Evolutionary conservation across 2,329 filamentous ascomycete genomes (phyloP), one percentile per base, ranked within the genome.

Genomic region (Coleophoma eucalyptorum): DNA sequence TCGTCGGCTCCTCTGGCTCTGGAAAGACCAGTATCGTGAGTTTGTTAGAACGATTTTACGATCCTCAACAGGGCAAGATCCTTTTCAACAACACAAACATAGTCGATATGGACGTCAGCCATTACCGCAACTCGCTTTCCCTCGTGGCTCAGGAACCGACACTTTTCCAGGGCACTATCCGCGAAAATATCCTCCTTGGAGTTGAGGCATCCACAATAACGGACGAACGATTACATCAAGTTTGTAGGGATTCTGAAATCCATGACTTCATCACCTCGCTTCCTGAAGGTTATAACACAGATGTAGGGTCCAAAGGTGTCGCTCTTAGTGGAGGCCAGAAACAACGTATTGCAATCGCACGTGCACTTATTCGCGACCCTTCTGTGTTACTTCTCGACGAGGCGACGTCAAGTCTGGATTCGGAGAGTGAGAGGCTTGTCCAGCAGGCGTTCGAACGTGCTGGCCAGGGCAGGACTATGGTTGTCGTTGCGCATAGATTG

Each of bases 91-190:
- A 76, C 5, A 71, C 73, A 46, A 76, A 86, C 58, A 81, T 91
- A 41, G 65, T 71, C 1, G 64, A 73, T 1, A 64, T 90, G 48
- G 79, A 85, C 50, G 74, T 86, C 0, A 75, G 75, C 53, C 69
- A 76, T 16, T 90, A 90, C 63, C 80, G 88, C 38, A 74, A 76
- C 50, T 69, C 80, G 34, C 73, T 91, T 12, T 85, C 86, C 1
- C 76, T 92, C 0, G 88, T 92, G 0, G 82, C 86, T 3, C 88
- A 92, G 66, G 87, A 92, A 63, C 78, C 88, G 8, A 84, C 83
- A 0, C 74, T 92, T 10, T 44, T 44, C 61, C 82, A 84, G 64
- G 76, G 79, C 12, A 82, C 81, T 1, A 76, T 90, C 18, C 77
- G 80, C 16, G 86, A 91, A 53, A 90, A 90, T 58, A 80, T 90